These are phyloP conservation scores for Diaporthe sp. DNA, from an alignment of 2,329 filamentous ascomycete species.

Conservation along the genomic window DNA sequence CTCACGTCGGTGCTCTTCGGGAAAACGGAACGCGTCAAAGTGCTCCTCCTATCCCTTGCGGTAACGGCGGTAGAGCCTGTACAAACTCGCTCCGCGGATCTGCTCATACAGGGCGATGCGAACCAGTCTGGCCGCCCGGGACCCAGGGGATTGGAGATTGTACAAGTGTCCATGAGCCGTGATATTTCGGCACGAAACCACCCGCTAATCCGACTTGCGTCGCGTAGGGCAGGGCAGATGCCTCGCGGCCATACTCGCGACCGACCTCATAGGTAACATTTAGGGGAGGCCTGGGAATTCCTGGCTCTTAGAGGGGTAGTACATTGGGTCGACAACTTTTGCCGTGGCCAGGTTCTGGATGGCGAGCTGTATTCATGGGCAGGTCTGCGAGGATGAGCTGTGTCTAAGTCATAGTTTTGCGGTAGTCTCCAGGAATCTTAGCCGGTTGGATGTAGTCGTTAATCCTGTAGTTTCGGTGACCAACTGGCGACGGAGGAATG, in stretches of 20 bases:
- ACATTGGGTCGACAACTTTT: constrained; percentile 3
- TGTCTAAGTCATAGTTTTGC: background rate
- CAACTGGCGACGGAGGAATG: background rate
- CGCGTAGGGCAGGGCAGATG: constrained; percentile 5
- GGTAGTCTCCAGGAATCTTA: background rate
- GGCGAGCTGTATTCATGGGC: background rate
- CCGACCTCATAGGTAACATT: background rate
- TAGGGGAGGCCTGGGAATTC: background rate
- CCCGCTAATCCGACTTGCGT: background rate
- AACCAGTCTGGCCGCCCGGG: background rate
- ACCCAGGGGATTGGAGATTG: background rate
- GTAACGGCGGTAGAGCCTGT: background rate
- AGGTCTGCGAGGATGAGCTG: background rate
- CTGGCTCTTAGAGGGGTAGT: background rate
- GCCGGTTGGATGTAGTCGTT: background rate
- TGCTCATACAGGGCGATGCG: background rate
- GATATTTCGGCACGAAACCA: background rate
- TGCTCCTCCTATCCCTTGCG: background rate
- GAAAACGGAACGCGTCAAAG: background rate
- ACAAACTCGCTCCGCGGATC: background rate
- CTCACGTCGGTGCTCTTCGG: background rate
- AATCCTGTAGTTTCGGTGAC: background rate
- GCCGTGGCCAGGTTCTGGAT: background rate
- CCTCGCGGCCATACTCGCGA: constrained; percentile 3
- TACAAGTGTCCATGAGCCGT: constrained; percentile 4